Base-by-base conservation (phyloP, 306 rosid genomes). In the Abrus pulchellus region DNA sequence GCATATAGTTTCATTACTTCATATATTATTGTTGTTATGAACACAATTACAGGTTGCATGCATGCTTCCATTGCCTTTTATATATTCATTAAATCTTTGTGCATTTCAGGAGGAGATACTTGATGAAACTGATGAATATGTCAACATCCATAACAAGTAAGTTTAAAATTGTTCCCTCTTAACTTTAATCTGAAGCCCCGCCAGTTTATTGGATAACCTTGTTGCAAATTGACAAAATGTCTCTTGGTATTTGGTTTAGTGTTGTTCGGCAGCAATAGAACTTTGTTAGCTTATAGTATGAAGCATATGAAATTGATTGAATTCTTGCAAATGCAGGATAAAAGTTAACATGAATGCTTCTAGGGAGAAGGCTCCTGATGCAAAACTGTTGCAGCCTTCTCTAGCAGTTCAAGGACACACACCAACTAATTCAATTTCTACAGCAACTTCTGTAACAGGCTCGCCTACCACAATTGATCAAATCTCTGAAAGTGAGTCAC, bases 101-200 rank as follows among this genome's bases (percentile, higher is more conserved):
- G 68, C 63, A 34, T 94, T 48, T 82, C 94, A 95, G 99, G 99
- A 93, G 94, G 99, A 93, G 87, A 95, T 95, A 83, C 81, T 93
- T 80, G 98, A 95, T 86, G 99, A 95, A 93, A 95, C 99, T n/a
- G 99, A 95, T 75, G 99, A 89, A 80, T 95, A 95, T 74, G 96
- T 95, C 82, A 91, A 93, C 73, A 93, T 95, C 85, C 99, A 95
- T 80, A 93, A 95, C 88, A 93, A 92, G 99, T 95, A 90, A 85
- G 83, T 81, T 72, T 4, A 9, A 79, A 54, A 50, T 6, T n/a
- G 55, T 60, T 76, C 43, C 50, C 53, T 55, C 77, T 54, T 48
- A 41, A 41, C 45, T 43, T 66, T 55, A 34, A 59, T 69, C 34
- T 64, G 71, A 64, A 84, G 72, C 66, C 76, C 5, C 5, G 43